phyloP scores from a whole-genome alignment of 1,284 basidiomycete genomes.

The Naganishia cerealis region DNA sequence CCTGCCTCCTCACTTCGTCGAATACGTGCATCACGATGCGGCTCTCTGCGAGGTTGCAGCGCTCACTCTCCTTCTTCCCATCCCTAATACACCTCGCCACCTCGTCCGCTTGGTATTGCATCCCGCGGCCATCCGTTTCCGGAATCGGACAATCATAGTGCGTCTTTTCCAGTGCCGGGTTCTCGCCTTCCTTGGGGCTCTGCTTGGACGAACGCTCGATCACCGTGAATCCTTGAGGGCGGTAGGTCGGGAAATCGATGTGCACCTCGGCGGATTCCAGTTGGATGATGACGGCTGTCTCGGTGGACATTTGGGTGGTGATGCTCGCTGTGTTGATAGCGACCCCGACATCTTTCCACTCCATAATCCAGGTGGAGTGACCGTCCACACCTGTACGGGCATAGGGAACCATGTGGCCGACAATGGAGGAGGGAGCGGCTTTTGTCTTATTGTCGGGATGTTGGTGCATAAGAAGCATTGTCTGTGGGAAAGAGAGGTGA shows the following conservation, averaged over 20 bases:
- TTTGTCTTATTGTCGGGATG: conserved; percentile 66
- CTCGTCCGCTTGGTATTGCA: conserved; percentile 59
- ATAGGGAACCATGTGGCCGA: conserved; percentile 57
- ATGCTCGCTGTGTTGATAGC: conserved; percentile 36
- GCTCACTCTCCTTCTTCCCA: conserved; percentile 69
- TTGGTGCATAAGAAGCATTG: conserved; percentile 75
- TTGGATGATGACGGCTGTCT: conserved; percentile 40
- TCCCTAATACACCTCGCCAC: conserved; percentile 75
- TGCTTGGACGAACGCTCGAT: conserved; percentile 29
- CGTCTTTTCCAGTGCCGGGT: conserved; percentile 66
- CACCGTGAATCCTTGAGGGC: conserved; percentile 29
- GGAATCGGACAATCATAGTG: conserved; percentile 59
- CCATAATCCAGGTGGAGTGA: conserved; percentile 72
- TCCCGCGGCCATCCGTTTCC: conserved; percentile 52
- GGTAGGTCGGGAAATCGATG: conserved; percentile 37
- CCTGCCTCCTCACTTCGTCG: conserved; percentile 64
- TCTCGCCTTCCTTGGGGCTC: conserved; percentile 56
- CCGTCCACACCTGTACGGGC: conserved; percentile 74
- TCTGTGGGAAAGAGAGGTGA: conserved; percentile 52
- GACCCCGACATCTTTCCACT: conserved; percentile 59
- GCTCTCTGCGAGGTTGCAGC: conserved; percentile 75
- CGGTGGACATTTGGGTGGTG: conserved; percentile 41
- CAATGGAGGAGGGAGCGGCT: conserved; percentile 47
- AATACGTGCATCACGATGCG: conserved; percentile 75
- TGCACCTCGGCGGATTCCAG: conserved; percentile 48